Conservation (phyloP, 2,329 filamentous ascomycete species). For the Parastagonospora avenae region DNA sequence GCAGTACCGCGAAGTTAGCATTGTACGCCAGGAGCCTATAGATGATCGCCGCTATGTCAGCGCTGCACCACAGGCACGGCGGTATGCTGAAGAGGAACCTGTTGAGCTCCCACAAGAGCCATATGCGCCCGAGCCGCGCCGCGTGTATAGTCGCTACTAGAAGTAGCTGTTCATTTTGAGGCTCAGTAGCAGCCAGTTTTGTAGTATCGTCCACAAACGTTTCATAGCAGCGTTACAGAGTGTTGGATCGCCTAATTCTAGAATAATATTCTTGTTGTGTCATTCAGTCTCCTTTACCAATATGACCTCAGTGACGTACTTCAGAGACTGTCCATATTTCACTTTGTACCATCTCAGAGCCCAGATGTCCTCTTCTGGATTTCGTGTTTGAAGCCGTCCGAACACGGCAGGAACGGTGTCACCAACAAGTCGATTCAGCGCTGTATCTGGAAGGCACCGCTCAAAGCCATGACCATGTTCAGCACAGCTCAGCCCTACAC, state of each 20-base stretch:
- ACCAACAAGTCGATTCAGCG: background rate
- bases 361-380: background rate
- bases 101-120: conserved; percentile 34
- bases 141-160: conserved; percentile 45
- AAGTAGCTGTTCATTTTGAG: background rate
- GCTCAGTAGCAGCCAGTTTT: background rate
- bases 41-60: conserved; percentile 42
- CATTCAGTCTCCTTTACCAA: background rate
- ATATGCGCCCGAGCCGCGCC: conserved; percentile 36
- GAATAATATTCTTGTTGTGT: background rate
- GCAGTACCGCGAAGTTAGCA: conserved; percentile 49
- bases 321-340: too few species aligned
- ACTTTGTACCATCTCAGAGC: background rate
- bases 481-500: background rate
- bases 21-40: conserved; percentile 43
- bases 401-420: background rate
- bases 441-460: background rate
- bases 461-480: background rate
- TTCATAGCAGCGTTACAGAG: background rate
- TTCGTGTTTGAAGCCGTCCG: background rate
- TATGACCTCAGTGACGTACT: background rate
- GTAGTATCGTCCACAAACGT: background rate
- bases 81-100: conserved; percentile 50
- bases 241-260: background rate
- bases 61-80: conserved; percentile 33